Evolutionary conservation across 2,329 filamentous ascomycete genomes (phyloP).

Genomic region (Nemania diffusa): DNA sequence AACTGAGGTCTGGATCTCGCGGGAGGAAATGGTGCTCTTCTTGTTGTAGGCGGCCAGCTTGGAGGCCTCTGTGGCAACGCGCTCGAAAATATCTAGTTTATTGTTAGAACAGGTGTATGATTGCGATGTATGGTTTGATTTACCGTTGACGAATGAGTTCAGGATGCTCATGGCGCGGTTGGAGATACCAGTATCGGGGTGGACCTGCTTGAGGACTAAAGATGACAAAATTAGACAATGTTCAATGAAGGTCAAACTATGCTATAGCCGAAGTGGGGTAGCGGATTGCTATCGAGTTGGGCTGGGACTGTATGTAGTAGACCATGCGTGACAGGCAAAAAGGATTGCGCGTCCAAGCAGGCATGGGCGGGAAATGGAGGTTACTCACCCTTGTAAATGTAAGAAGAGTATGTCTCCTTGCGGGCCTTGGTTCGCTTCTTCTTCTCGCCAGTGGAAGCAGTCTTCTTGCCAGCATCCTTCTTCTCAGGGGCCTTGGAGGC

Average conservation of each 20-base stretch:
- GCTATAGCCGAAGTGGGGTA: background rate
- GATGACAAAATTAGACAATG: conserved; percentile 46
- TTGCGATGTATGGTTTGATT: conserved; percentile 35
- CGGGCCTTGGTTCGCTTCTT: conserved; percentile 99
- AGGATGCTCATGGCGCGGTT: conserved; percentile 99
- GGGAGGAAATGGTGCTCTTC: conserved; percentile 99
- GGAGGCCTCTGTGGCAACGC: conserved; percentile 96
- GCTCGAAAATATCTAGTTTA: conserved; percentile 94
- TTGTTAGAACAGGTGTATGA: conserved; percentile 1
- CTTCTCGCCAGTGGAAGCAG: conserved; percentile 94
- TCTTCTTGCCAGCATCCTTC: conserved; percentile 99
- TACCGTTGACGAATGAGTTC: conserved; percentile 99
- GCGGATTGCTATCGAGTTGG: background rate
- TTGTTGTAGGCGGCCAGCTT: conserved; percentile 99
- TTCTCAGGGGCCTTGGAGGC: conserved; percentile 82
- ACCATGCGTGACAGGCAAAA: conserved; percentile 1
- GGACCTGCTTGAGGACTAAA: conserved; percentile 98
- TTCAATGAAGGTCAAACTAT: background rate
- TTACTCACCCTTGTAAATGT: conserved; percentile 98
- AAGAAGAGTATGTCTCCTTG: conserved; percentile 99
- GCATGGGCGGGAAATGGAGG: background rate
- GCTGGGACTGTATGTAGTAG: too few species aligned
- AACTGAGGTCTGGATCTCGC: conserved; percentile 99
- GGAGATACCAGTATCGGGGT: conserved; percentile 99
- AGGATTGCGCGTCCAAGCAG: background rate